Base-by-base conservation (phyloP, 2,329 filamentous ascomycete genomes). In the Microthyrium microscopicum region DNA sequence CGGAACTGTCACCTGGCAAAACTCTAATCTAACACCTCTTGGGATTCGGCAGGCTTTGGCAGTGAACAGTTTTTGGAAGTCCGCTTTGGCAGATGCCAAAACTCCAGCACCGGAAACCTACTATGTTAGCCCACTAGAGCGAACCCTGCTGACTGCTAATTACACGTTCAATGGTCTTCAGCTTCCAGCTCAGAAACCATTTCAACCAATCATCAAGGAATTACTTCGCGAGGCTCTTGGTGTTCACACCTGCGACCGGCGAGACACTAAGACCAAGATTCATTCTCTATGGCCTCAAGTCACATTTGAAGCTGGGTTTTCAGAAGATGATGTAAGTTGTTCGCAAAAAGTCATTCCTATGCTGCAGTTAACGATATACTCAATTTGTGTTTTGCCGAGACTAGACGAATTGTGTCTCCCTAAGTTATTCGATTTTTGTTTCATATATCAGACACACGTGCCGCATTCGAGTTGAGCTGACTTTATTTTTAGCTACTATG, bases 241-340 rank as follows among this genome's bases (percentile, higher is more conserved):
- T 34, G 67, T 72, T 26, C 76, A 79, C 46, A 78, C 74, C 0
- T 82, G 77, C 47, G 72, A 81, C 51, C 62, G 67, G 20, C 61
- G 76, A 7, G 66, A 64, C 16, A 65, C 53, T 42, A 66, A 60
- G 44, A 59, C 62, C 1, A 60, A 62, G 37, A 72, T 80, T 39
- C 51, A 54, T 12, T 40, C 52, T 3, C 55, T 60, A 4, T 69
- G 70, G 31, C 71, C 70, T 0, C 47, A 42, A 1, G 74, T 64
- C 45, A 44, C 42, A 4, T 68, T 80, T 31, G 76, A 80, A 50
- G 47, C 53, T 1, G 70, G 68, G 0, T 79, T 82, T 43, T 47
- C 59, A 0, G 73, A 80, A 46, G 28, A 62, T 1, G 71, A 75
- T 44, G n/a, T n/a, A n/a, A n/a, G n/a, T n/a, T n/a, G n/a, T n/a